Percentiles rank a stretch among this genome's conserved stretches.
phyloP scores from a whole-genome alignment of 2,329 filamentous ascomycete species.

The Aspergillus vadensis region DNA sequence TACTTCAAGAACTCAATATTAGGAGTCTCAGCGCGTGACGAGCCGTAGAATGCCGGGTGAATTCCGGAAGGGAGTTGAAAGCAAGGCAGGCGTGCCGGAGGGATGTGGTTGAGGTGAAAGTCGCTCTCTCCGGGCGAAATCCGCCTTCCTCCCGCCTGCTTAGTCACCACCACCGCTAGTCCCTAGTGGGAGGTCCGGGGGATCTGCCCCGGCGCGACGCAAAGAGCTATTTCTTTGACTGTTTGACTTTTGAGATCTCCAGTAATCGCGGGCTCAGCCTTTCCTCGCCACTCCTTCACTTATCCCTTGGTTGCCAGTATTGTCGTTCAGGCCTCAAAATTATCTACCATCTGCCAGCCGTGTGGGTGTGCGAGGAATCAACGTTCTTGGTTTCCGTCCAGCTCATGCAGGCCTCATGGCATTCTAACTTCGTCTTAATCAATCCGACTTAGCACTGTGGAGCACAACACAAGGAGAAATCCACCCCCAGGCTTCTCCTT shows the following conservation, averaged over 20 bases:
- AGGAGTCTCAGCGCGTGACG: not conserved
- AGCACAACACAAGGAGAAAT: too few relatives aligned
- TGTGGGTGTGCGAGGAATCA: too few relatives aligned
- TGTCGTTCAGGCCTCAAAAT: too few relatives aligned
- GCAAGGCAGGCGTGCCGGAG: slow-evolving; percentile 25
- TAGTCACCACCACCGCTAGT: slow-evolving; percentile 32
- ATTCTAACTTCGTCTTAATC: too few relatives aligned
- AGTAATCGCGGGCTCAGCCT: not conserved
- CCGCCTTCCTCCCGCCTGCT: slow-evolving; percentile 33
- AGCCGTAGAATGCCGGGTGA: not conserved
- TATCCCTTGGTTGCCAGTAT: too few relatives aligned
- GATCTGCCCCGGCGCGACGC: not conserved
- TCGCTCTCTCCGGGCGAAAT: slow-evolving; percentile 41
- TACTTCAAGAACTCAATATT: slow-evolving; percentile 2
- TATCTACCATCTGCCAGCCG: too few relatives aligned
- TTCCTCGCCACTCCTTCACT: too few relatives aligned
- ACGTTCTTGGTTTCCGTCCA: too few relatives aligned
- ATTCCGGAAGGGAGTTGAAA: not conserved
- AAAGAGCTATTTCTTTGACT: not conserved
- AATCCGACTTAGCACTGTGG: too few relatives aligned
- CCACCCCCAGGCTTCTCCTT: too few relatives aligned
- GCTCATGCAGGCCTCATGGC: too few relatives aligned
- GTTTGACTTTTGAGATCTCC: not conserved
- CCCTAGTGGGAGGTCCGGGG: slow-evolving; percentile 5
- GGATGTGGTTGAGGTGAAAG: slow-evolving; percentile 40